Evolutionary conservation across 768 basidiomycete species (phyloP).

Genomic region (Phanerochaete sordida): DNA sequence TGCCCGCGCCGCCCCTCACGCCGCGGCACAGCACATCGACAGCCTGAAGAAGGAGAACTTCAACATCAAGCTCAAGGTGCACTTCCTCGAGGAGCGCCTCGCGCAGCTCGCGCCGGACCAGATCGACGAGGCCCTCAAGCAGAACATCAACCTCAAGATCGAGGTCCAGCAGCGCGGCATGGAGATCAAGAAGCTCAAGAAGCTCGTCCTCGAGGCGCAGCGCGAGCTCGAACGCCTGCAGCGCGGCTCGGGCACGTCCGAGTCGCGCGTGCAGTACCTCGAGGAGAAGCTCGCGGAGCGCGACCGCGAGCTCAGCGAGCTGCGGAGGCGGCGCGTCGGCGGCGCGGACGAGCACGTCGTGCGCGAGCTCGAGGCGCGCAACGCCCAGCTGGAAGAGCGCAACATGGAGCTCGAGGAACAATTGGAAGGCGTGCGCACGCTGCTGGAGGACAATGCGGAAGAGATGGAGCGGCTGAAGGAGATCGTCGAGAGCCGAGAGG

Average conservation of each 20-base stretch:
- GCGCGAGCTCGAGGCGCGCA: slow-evolving; percentile 43
- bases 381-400: slow-evolving; percentile 28
- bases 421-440: slow-evolving; percentile 61
- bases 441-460: slow-evolving; percentile 80
- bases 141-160: slow-evolving; percentile 91
- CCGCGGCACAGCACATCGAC: slow-evolving; percentile 76
- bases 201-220: slow-evolving; percentile 81
- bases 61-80: slow-evolving; percentile 91
- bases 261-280: slow-evolving; percentile 41
- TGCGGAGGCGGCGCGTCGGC: slow-evolving; percentile 45
- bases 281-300: slow-evolving; percentile 75
- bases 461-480: slow-evolving; percentile 75
- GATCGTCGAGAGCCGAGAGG: slow-evolving; percentile 50
- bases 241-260: slow-evolving; percentile 25
- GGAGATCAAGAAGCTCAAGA: slow-evolving; percentile 91
- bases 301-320: slow-evolving; percentile 64
- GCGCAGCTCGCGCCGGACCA: slow-evolving; percentile 89
- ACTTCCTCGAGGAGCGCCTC: slow-evolving; percentile 92
- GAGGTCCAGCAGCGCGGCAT: slow-evolving; percentile 86
- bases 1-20: not conserved
- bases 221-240: slow-evolving; percentile 72
- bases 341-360: slow-evolving; percentile 47
- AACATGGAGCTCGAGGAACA: slow-evolving; percentile 73
- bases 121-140: slow-evolving; percentile 86
- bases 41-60: slow-evolving; percentile 97